Percentiles rank a stretch among this genome's conserved stretches.
Evolutionary conservation across 1,284 basidiomycete species (phyloP).

Genomic region (Baeospora myosura): DNA sequence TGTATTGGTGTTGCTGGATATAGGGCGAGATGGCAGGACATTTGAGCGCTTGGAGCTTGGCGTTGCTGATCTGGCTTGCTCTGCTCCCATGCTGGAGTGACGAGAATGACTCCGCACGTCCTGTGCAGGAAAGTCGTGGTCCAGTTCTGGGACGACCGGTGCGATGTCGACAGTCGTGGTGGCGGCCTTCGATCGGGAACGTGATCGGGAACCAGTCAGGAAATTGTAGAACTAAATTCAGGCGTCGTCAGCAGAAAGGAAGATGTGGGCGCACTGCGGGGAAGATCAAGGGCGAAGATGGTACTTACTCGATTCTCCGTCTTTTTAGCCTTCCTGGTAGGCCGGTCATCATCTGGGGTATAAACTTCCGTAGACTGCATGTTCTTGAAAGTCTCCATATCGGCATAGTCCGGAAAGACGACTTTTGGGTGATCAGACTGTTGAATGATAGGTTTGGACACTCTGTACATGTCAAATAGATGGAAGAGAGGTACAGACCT

Average conservation of each 20-base stretch:
- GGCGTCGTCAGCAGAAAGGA: constrained; percentile 7
- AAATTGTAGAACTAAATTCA: constrained; percentile 39
- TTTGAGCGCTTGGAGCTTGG: no score
- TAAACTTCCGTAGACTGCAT: constrained; percentile 11
- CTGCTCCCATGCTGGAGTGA: constrained; percentile 15
- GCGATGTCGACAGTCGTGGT: constrained; percentile 15
- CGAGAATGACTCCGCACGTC: constrained; percentile 13
- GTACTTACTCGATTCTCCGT: constrained; percentile 34
- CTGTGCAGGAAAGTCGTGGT: constrained; percentile 10
- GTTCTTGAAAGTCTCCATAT: constrained; percentile 12
- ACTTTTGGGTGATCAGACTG: constrained; percentile 3
- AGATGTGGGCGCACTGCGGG: constrained; percentile 10
- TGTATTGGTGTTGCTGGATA: constrained; percentile 44
- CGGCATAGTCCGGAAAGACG: constrained; percentile 28
- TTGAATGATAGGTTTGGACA: constrained; percentile 4
- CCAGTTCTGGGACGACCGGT: constrained; percentile 19
- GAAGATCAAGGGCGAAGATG: constrained; percentile 8
- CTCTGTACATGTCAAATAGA: constrained; percentile 6
- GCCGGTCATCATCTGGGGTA: constrained; percentile 22
- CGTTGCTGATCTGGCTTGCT: no score
- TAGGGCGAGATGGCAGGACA: constrained; percentile 53
- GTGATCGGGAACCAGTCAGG: constrained; percentile 45
- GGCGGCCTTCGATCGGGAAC: constrained; percentile 35
- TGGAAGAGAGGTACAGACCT: constrained; percentile 20
- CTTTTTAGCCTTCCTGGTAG: constrained; percentile 30